phyloP scores from a whole-genome alignment of 108 stramenopile species.

The Seminavis robusta region DNA sequence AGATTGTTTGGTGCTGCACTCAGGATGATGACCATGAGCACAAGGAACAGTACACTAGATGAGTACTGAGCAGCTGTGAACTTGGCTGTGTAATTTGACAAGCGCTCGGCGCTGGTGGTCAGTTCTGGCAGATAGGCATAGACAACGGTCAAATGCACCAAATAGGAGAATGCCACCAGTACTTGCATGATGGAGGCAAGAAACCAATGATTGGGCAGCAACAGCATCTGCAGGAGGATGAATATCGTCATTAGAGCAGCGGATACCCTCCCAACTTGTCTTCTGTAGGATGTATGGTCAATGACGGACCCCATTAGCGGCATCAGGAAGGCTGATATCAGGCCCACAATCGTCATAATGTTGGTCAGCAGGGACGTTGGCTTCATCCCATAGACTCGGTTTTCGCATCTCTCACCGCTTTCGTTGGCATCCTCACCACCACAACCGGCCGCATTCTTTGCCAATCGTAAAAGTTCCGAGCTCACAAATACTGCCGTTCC shows the following conservation, averaged over 20 bases:
- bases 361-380: constrained; percentile 51
- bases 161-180: constrained; percentile 43
- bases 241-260: constrained; percentile 29
- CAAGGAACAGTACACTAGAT: constrained; percentile 24
- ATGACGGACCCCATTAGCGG: constrained; percentile 62
- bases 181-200: constrained; percentile 60
- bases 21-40: constrained; percentile 35
- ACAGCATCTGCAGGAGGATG: constrained; percentile 47
- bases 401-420: constrained; percentile 16
- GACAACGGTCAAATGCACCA: constrained; percentile 18
- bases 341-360: constrained; percentile 43
- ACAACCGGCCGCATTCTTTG: constrained; percentile 42
- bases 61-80: constrained; percentile 29
- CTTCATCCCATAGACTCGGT: constrained; percentile 44
- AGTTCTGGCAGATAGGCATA: constrained; percentile 67
- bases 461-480: constrained; percentile 55
- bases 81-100: constrained; percentile 32
- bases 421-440: constrained; percentile 1
- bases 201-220: constrained; percentile 55
- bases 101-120: constrained; percentile 36
- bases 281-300: constrained; percentile 55
- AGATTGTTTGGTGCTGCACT: constrained; percentile 27
- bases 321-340: constrained; percentile 53
- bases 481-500: constrained; percentile 62
- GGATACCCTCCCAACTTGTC: constrained; percentile 30